Base-by-base conservation (phyloP, 2,329 filamentous ascomycete species). In the Talaromyces sp. region DNA sequence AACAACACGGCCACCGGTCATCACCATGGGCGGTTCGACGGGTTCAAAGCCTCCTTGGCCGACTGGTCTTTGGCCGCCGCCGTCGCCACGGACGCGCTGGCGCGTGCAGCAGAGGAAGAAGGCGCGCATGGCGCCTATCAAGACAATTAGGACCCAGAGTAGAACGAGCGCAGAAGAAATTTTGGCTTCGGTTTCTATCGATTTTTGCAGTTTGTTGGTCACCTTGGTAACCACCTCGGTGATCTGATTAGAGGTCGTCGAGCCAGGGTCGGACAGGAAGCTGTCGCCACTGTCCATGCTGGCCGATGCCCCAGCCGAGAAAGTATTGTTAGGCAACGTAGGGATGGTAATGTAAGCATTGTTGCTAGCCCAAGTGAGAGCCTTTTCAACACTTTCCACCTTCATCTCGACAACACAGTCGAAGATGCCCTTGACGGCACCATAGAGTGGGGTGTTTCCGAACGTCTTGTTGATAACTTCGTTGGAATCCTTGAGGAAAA, bases 321-420 rank as follows among this genome's bases (percentile, higher is more conserved):
- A 96, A 1, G 90, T 90, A 72, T 96, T 84, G 68, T 91, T 89
- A 30, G 86, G 82, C 64, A 98, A 87, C 59, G 85, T 77, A 0
- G 95, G 95, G 68, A 99, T 89, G 63, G 86, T 81, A 68, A 99
- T 84, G 64, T 95, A 85, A 3, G 95, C 92, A 72, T 98, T 81
- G 67, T 98, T 89, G 69, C 90, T 86, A 10, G 96, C 90, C 94
- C 94, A 99, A 0, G 91, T 96, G n/a, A 98, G 82, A 12, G 90
- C 95, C 71, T 90, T 89, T 74, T 98, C 87, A 66, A 99, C 86
- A 27, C 87, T 85, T 67, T 90, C 87, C 65, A 98, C 83, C 80
- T 98, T 98, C 70, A 96, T 82, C 7, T 89, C 87, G 66, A 98
- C 86, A n/a, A 98, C 82, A 72, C 95, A 98, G 71, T 91, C 85